A percentile compares a stretch with the other conserved stretches of the same genome.
These are phyloP conservation scores for Colletotrichum viniferum DNA, from an alignment of 2,329 filamentous ascomycete genomes.

Conservation along the genomic window DNA sequence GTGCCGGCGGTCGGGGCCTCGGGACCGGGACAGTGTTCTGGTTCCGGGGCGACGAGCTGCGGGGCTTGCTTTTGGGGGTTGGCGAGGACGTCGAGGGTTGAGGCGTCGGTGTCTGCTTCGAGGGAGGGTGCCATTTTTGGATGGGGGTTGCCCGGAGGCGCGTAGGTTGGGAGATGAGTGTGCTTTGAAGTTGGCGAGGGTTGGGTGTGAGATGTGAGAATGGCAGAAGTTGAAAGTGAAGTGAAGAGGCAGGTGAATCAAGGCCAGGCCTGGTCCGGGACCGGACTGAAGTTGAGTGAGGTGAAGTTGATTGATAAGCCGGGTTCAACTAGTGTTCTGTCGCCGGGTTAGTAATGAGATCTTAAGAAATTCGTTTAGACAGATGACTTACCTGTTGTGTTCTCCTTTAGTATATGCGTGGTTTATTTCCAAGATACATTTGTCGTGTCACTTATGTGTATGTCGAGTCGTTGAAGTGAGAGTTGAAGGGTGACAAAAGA, in stretches of 20 bases:
- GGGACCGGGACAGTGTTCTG: constrained; percentile 94
- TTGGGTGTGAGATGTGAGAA: neutral
- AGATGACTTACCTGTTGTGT: neutral
- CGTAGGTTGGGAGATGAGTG: neutral
- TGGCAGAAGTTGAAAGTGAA: neutral
- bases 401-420: neutral
- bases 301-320: constrained; percentile 20
- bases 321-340: neutral
- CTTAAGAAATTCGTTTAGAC: rapidly evolving
- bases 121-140: constrained; percentile 78
- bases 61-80: constrained; percentile 80
- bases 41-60: constrained; percentile 89
- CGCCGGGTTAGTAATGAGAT: neutral
- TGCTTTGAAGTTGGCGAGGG: too few relatives aligned
- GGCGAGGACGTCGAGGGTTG: constrained; percentile 73
- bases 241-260: neutral
- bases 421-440: neutral
- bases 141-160: neutral
- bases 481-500: neutral
- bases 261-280: neutral
- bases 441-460: neutral
- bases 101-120: constrained; percentile 74
- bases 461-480: neutral
- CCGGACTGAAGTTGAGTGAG: constrained; percentile 2
- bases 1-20: constrained; percentile 74